Conservation (phyloP, 1,284 basidiomycete species). For the Mycosarcoma mackinlayi region DNA sequence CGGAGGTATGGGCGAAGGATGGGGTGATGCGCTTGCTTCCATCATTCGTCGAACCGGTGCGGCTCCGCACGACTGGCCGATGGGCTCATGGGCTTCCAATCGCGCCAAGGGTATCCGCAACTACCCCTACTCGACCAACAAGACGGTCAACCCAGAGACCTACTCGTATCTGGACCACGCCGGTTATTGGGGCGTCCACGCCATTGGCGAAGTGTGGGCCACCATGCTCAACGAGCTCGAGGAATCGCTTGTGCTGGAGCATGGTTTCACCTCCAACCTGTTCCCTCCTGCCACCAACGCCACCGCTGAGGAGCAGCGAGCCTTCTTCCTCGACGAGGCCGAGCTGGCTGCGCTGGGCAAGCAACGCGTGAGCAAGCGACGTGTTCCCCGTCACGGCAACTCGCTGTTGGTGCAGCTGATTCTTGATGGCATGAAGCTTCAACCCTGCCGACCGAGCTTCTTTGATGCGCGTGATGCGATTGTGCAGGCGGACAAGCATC, state of each 20-base stretch:
- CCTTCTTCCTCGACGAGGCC: slow-evolving; percentile 54
- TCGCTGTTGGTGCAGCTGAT: slow-evolving; percentile 87
- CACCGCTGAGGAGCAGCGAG: slow-evolving; percentile 35
- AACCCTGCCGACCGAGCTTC: slow-evolving; percentile 88
- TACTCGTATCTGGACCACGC: slow-evolving; percentile 97
- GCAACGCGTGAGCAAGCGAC: slow-evolving; percentile 72
- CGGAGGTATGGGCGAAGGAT: slow-evolving; percentile 89
- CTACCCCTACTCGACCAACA: slow-evolving; percentile 74
- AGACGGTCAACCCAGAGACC: slow-evolving; percentile 84
- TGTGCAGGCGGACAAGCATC: slow-evolving; percentile 87
- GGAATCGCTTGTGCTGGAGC: slow-evolving; percentile 54
- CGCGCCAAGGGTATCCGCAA: slow-evolving; percentile 82
- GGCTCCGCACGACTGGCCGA: slow-evolving; percentile 70
- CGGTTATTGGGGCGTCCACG: slow-evolving; percentile 75
- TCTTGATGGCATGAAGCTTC: slow-evolving; percentile 90
- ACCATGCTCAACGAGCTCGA: slow-evolving; percentile 81
- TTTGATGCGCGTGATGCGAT: slow-evolving; percentile 92
- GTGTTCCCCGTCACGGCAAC: slow-evolving; percentile 91
- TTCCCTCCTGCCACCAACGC: slow-evolving; percentile 55
- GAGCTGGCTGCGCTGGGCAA: slow-evolving; percentile 68
- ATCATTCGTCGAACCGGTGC: slow-evolving; percentile 78
- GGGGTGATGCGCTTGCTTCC: slow-evolving; percentile 75
- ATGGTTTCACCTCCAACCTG: slow-evolving; percentile 52
- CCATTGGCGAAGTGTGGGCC: slow-evolving; percentile 95
- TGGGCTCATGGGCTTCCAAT: slow-evolving; percentile 96